These are phyloP conservation scores for Pseudogymnoascus sp. DNA, from an alignment of 2,329 filamentous ascomycete genomes.

Conservation along the genomic window DNA sequence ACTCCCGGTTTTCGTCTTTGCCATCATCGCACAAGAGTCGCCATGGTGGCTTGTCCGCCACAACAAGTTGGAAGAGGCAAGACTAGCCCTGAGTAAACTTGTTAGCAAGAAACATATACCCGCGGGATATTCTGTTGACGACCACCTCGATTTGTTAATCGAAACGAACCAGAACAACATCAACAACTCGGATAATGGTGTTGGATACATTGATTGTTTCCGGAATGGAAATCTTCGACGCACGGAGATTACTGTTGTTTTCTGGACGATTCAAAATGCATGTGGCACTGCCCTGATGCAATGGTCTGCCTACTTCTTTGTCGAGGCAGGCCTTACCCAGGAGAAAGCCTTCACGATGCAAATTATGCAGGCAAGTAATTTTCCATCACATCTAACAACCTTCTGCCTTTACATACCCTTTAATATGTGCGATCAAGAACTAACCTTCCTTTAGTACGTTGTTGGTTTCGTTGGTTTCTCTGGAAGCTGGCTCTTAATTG, in stretches of 20 bases:
- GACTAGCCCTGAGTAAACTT: slow-evolving; percentile 35
- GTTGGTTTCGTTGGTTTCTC: slow-evolving; percentile 29
- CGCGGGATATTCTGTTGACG: slow-evolving; percentile 23
- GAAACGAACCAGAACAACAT: slow-evolving; percentile 50
- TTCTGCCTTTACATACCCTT: background rate
- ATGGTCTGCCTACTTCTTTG: slow-evolving; percentile 54
- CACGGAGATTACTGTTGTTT: slow-evolving; percentile 46
- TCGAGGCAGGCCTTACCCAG: slow-evolving; percentile 43
- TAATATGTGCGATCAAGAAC: background rate
- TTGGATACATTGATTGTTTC: slow-evolving; percentile 46
- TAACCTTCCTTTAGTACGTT: slow-evolving; percentile 16
- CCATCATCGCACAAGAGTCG: slow-evolving; percentile 41
- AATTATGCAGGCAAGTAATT: slow-evolving; percentile 26
- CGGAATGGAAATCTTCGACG: slow-evolving; percentile 40
- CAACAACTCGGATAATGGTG: slow-evolving; percentile 40
- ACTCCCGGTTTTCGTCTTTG: slow-evolving; percentile 36
- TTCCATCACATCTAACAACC: background rate
- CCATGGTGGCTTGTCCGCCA: slow-evolving; percentile 43
- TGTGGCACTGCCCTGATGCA: slow-evolving; percentile 55
- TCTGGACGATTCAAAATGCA: slow-evolving; percentile 55
- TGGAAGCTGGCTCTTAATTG: slow-evolving; percentile 43
- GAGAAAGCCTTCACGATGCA: slow-evolving; percentile 44
- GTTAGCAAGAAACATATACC: slow-evolving; percentile 12
- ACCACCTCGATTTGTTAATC: slow-evolving; percentile 41
- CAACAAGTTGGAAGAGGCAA: slow-evolving; percentile 37